A percentile compares a stretch with the other conserved stretches of the same genome.
Evolutionary conservation across 208 protist species (phyloP).

Genomic region (Blechomonas ayalai): DNA sequence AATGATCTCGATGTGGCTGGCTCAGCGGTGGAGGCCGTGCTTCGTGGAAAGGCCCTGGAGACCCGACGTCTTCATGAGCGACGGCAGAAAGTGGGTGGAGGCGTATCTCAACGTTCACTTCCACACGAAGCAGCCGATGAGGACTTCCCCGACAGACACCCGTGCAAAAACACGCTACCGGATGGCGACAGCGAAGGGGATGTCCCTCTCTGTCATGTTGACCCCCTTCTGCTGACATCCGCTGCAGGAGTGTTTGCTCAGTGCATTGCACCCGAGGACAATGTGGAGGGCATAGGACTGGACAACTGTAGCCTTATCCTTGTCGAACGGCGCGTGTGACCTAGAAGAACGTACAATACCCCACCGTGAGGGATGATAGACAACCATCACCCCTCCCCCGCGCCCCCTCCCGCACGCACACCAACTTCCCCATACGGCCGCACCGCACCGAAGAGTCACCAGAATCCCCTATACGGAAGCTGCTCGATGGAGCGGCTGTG

Average conservation of each 20-base stretch:
- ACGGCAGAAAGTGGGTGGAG: neutral
- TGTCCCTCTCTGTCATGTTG: no score
- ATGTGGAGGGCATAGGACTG: slow-evolving; percentile 68
- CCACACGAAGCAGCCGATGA: no score
- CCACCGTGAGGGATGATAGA: no score
- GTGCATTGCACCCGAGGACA: slow-evolving; percentile 61
- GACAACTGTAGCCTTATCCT: slow-evolving; percentile 76
- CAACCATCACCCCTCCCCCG: no score
- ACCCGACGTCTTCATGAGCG: slow-evolving; percentile 2
- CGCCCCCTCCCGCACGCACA: no score
- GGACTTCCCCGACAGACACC: no score
- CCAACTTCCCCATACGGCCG: no score
- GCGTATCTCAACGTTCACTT: neutral
- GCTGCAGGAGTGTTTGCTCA: slow-evolving; percentile 67
- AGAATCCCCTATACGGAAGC: no score
- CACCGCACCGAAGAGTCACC: no score
- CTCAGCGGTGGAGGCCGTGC: slow-evolving; percentile 38
- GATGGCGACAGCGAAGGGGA: no score
- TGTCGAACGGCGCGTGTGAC: slow-evolving; percentile 30
- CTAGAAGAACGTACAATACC: slow-evolving; percentile 1
- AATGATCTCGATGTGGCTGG: slow-evolving; percentile 56
- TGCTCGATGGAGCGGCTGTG: no score
- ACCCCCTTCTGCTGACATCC: slow-evolving; percentile 43
- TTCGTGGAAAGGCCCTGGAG: slow-evolving; percentile 34
- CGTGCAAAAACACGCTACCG: no score